Evolutionary conservation across 2,329 filamentous ascomycete species (phyloP).

Genomic region (Dactylellina parvicollis): DNA sequence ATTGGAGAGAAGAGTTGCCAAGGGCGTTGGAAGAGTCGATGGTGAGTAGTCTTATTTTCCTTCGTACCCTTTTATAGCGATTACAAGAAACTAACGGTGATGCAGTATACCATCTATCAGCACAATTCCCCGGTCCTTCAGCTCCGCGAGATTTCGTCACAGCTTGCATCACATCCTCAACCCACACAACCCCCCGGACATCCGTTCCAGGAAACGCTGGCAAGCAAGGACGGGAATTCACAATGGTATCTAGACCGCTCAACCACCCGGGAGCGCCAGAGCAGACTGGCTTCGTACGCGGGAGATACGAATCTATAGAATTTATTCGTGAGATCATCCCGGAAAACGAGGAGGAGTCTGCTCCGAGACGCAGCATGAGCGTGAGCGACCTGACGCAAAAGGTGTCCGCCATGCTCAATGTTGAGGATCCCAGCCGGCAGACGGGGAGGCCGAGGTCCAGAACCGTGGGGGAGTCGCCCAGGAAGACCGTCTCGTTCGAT

Average conservation of each 20-base stretch:
- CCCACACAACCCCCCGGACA: constrained; percentile 43
- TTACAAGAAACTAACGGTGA: not conserved
- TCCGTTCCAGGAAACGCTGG: constrained; percentile 58
- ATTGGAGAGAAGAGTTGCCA: constrained; percentile 72
- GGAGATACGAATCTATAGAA: constrained; percentile 90
- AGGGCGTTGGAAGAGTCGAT: constrained; percentile 72
- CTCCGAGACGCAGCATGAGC: constrained; percentile 43
- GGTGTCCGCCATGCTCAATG: constrained; percentile 8
- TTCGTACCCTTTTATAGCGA: not conserved
- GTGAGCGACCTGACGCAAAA: constrained; percentile 37
- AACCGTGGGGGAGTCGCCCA: constrained; percentile 36
- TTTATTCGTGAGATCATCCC: constrained; percentile 83
- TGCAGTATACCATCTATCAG: constrained; percentile 82
- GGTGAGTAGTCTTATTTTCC: constrained; percentile 63
- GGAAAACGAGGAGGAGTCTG: constrained; percentile 18
- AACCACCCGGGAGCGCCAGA: constrained; percentile 77
- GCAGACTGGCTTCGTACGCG: constrained; percentile 77
- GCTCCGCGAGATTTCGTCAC: constrained; percentile 88
- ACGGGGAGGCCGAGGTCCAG: constrained; percentile 25
- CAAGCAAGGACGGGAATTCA: constrained; percentile 67
- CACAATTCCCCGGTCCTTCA: constrained; percentile 88
- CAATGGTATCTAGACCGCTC: constrained; percentile 88
- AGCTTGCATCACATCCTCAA: constrained; percentile 54
- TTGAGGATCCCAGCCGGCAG: not conserved
- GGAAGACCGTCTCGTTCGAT: constrained; percentile 39